phyloP scores from a whole-genome alignment of 164 flowering plant genomes.

The Cinnamomum micranthum region DNA sequence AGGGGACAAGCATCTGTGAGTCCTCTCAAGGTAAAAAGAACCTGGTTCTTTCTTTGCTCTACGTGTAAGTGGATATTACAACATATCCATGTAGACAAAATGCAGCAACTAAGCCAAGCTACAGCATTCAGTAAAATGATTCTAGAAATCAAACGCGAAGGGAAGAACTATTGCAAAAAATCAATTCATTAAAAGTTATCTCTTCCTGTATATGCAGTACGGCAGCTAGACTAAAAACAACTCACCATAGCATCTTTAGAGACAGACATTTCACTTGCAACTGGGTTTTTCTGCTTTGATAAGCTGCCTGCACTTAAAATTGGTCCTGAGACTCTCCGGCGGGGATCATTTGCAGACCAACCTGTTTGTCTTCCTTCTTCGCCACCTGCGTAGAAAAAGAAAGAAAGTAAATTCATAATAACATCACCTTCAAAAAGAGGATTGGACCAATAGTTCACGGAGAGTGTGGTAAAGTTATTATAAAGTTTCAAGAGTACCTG shows the following conservation, averaged over 20 bases:
- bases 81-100: no score
- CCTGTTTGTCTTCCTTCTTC: constrained; percentile 56
- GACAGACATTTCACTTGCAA: constrained; percentile 42
- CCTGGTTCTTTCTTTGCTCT: no score
- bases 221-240: not conserved
- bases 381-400: constrained; percentile 29
- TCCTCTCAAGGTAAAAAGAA: no score
- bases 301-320: constrained; percentile 46
- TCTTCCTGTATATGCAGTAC: not conserved
- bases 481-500: constrained; percentile 29
- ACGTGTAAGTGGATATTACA: no score
- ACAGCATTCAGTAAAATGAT: no score
- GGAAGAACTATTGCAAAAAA: no score
- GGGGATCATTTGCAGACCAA: constrained; percentile 48
- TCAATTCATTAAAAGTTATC: not conserved
- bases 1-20: no score
- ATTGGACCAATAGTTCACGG: not conserved
- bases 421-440: not conserved
- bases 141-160: no score
- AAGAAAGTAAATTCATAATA: not conserved
- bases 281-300: constrained; percentile 64
- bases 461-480: no score
- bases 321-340: constrained; percentile 57
- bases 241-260: constrained; percentile 64
- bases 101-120: no score